Conservation (phyloP, 2,329 filamentous ascomycete species). For the Aspergillus latus region DNA sequence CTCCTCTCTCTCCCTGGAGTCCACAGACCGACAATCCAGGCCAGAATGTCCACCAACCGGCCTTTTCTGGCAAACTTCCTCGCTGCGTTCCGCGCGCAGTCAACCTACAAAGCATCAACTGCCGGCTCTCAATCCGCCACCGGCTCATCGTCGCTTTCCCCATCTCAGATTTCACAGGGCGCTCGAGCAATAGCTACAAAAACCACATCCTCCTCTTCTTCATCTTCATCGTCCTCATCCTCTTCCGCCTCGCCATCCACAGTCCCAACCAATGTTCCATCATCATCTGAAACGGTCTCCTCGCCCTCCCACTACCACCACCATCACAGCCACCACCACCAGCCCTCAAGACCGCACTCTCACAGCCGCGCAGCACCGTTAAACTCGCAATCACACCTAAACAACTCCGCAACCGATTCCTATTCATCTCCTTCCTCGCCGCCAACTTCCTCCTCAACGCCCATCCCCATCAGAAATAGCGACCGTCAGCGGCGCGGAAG, state of each 20-base stretch:
- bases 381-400: constrained; percentile 31
- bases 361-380: constrained; percentile 27
- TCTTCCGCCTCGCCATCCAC: constrained; percentile 2
- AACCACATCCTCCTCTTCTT: constrained; percentile 26
- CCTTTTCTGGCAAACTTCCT: constrained; percentile 68
- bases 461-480: constrained; percentile 39
- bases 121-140: constrained; percentile 35
- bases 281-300: constrained; percentile 11
- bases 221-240: constrained; percentile 21
- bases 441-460: constrained; percentile 33
- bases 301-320: constrained; percentile 20
- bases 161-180: constrained; percentile 42
- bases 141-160: constrained; percentile 37
- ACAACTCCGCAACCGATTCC: constrained; percentile 38
- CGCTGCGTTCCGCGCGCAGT: constrained; percentile 65
- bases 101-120: constrained; percentile 56
- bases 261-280: background rate
- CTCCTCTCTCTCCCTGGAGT: background rate
- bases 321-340: constrained; percentile 7
- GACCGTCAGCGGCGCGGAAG: constrained; percentile 48
- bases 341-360: constrained; percentile 22
- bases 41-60: constrained; percentile 62
- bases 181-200: constrained; percentile 52
- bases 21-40: background rate
- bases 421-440: constrained; percentile 37